Evolutionary conservation across 345 rosid species (phyloP), one percentile per base, ranked within the genome.

Genomic region (Cochlearia excelsa): DNA sequence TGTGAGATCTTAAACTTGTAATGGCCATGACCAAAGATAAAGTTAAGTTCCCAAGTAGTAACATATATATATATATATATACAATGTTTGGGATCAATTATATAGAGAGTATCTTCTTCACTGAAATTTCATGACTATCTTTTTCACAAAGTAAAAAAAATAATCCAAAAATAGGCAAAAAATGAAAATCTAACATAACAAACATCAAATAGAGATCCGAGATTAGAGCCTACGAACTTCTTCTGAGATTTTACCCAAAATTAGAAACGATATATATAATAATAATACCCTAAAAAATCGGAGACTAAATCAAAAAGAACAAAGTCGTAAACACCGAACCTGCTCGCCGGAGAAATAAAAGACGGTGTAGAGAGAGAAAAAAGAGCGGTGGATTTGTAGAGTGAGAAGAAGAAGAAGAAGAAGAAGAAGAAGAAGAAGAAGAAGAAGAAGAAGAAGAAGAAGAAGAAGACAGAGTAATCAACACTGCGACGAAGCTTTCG

Each of bases 151-250:
- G 23, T 16, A 16, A 16, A 16, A 16, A 16, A 16, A 16, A 16
- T 16, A 16, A 16, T 16, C 23, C 23, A 33, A 33, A 33, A 33
- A 33, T 33, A 71, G 46, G 59, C 66, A 73, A 59, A 66, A 61
- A 67, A 62, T 75, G 71, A 74, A 26, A 68, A 68, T 29, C 48
- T 59, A 76, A 70, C 46, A 50, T 30, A 46, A 57, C 60, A 63
- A 54, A 42, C 38, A 71, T 68, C 65, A 67, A 72, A 69, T 23
- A 73, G 87, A 16, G 23, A 83, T 85, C 95, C 97, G 82, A 78
- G 63, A 73, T 51, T 47, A 69, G 7, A 26, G 81, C 81, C 78
- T 44, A 34, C 48, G 69, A 54, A 54, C 42, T 46, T 65, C 71
- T 10, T 62, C 3, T 48, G 35, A 38, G 3, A 57, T 47, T 70